Evolutionary conservation across 1,284 basidiomycete species (phyloP).

Genomic region (Thecaphora thlaspeos): DNA sequence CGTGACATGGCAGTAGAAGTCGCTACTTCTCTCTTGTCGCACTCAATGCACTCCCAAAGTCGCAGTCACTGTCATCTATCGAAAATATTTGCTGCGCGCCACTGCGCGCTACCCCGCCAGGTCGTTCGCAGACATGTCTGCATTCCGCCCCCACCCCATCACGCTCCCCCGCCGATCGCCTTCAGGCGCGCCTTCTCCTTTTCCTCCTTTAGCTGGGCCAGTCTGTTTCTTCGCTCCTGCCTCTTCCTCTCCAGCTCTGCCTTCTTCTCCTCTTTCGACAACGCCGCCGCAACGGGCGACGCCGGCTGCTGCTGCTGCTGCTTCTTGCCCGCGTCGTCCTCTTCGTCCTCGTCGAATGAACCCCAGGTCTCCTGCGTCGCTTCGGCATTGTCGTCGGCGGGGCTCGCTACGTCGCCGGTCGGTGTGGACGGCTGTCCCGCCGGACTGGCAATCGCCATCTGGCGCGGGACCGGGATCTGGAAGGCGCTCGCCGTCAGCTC

Average conservation of each 20-base stretch:
- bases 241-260: constrained; percentile 44
- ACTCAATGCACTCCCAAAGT: too few relatives aligned
- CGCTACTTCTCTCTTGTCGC: too few relatives aligned
- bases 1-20: too few relatives aligned
- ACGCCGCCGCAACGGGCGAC: constrained; percentile 8
- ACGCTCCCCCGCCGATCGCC: constrained; percentile 4
- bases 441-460: not conserved
- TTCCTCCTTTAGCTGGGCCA: constrained; percentile 39
- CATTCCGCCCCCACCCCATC: too few relatives aligned
- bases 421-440: not conserved
- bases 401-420: too few relatives aligned
- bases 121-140: too few relatives aligned
- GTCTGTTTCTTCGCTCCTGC: constrained; percentile 27
- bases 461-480: constrained; percentile 6
- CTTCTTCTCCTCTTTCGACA: constrained; percentile 48
- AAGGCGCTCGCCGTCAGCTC: constrained; percentile 30
- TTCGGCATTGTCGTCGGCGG: not conserved
- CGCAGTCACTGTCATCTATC: too few relatives aligned
- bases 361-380: constrained; percentile 19
- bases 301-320: constrained; percentile 6
- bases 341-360: constrained; percentile 22
- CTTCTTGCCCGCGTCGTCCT: not conserved
- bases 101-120: too few relatives aligned
- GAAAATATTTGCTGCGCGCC: too few relatives aligned
- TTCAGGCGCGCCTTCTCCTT: constrained; percentile 30